These are phyloP conservation scores for Kregervanrija fluxuum DNA, from an alignment of 805 yeast genomes.

Conservation along the genomic window DNA sequence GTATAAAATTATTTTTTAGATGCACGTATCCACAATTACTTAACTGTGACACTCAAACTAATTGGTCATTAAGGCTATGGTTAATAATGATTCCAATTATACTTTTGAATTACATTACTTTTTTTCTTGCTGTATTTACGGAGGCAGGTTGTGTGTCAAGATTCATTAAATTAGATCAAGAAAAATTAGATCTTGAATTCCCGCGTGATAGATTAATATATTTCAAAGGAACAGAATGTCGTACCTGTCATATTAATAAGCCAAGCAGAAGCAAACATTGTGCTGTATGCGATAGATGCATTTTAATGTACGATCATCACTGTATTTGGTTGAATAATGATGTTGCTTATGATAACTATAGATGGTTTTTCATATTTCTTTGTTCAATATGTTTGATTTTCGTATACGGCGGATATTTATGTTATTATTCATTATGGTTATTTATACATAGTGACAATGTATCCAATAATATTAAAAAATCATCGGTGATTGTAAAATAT, in stretches of 20 bases:
- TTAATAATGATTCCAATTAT: slow-evolving; percentile 28
- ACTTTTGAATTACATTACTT: slow-evolving; percentile 26
- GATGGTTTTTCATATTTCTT: slow-evolving; percentile 40
- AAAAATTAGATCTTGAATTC: slow-evolving; percentile 16
- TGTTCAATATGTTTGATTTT: slow-evolving; percentile 28
- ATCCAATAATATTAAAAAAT: slow-evolving; percentile 16
- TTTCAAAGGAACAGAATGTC: slow-evolving; percentile 29
- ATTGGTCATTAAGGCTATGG: slow-evolving; percentile 10
- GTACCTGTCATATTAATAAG: slow-evolving; percentile 57
- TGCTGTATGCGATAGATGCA: slow-evolving; percentile 57
- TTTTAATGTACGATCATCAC: slow-evolving; percentile 58
- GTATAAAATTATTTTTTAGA: slow-evolving; percentile 20
- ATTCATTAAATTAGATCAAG: slow-evolving; percentile 10
- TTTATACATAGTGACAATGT: slow-evolving; percentile 1
- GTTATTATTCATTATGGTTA: slow-evolving; percentile 21
- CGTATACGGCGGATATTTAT: slow-evolving; percentile 35
- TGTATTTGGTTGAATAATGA: slow-evolving; percentile 51
- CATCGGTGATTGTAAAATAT: slow-evolving; percentile 7
- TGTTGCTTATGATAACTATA: slow-evolving; percentile 45
- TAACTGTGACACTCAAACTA: slow-evolving; percentile 2
- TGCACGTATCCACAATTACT: slow-evolving; percentile 16
- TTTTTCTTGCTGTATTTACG: slow-evolving; percentile 31
- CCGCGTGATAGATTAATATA: slow-evolving; percentile 37
- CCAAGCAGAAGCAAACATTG: slow-evolving; percentile 78
- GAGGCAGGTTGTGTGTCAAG: slow-evolving; percentile 34